Conservation (phyloP, 2,329 filamentous ascomycete species). For the Lasiodiplodia citricola region DNA sequence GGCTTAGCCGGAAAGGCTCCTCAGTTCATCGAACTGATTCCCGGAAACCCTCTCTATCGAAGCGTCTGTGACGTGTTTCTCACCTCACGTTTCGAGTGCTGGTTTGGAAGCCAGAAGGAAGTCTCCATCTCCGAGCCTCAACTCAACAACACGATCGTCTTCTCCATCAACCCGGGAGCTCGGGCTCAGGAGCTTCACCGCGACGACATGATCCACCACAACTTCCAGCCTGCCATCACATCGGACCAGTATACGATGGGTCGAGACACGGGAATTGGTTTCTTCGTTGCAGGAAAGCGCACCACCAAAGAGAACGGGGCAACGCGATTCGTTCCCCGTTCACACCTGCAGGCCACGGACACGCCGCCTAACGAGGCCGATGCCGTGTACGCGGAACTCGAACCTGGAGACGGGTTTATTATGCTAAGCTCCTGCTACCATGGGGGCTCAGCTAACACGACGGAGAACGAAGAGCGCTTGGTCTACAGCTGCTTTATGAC, state of each 20-base stretch:
- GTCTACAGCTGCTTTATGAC: conserved; percentile 43
- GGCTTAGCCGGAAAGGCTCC: not conserved
- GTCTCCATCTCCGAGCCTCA: conserved; percentile 42
- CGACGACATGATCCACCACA: conserved; percentile 39
- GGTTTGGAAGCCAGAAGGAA: not conserved
- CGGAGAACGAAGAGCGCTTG: conserved; percentile 39
- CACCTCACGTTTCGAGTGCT: not conserved
- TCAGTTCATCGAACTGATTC: not conserved
- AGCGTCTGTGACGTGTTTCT: not conserved
- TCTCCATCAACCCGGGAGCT: conserved; percentile 29
- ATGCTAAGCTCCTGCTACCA: conserved; percentile 45
- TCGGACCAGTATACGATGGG: conserved; percentile 27
- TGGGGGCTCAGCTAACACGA: conserved; percentile 42
- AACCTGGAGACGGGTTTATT: conserved; percentile 44
- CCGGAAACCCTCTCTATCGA: conserved; percentile 3
- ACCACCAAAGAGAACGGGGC: conserved; percentile 43
- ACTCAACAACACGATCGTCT: conserved; percentile 35
- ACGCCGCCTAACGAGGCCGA: not conserved
- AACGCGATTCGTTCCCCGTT: conserved; percentile 45
- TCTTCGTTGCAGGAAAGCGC: conserved; percentile 44
- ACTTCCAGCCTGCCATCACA: conserved; percentile 28
- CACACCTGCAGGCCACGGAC: conserved; percentile 36
- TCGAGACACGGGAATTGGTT: conserved; percentile 37
- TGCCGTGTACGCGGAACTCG: conserved; percentile 36
- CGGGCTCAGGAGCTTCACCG: conserved; percentile 35